Base-by-base conservation (phyloP, 345 rosid genomes). In the Luvunga scandens region DNA sequence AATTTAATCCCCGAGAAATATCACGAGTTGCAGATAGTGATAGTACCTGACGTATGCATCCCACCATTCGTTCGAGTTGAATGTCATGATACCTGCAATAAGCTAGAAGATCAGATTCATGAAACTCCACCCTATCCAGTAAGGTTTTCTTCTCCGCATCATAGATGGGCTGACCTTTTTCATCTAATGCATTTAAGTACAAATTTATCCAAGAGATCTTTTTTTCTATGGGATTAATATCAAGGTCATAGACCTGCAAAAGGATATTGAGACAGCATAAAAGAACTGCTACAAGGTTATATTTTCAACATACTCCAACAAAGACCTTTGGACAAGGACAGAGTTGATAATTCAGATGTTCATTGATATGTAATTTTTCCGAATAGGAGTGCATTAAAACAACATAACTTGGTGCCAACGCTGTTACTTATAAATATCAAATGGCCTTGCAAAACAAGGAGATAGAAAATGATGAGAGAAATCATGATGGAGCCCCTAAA, bases 21-120 rank as follows among this genome's bases (percentile, higher is more conserved):
- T 7, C 57, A 16, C 22, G 66, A 30, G 48, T 50, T 63, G 66
- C 71, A 33, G 69, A 24, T 71, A 9, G 69, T n/a, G 12, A 80
- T 55, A 68, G 38, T 82, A 95, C 98, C 99, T 95, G 99, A 78
- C 97, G 98, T 75, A 92, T 95, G 89, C 98, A 95, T 83, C 98
- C 98, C 85, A 95, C 97, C 22, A 95, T 95, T 80, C 97, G 84
- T 81, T 95, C 98, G 25, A 93, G 94, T 83, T 91, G 91, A 78
- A 95, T 91, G 78, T 85, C 86, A 71, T 83, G 78, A 56, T 91
- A 94, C 84, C 90, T 88, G 85, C 92, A 90, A 81, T 95, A 88
- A 63, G 92, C 63, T 68, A 95, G 94, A 63, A 95, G 88, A 89
- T 95, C 99, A 81, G 98, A 93, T 83, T 93, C 98, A 81, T 95